Percentiles rank a stretch among this genome's conserved stretches.
phyloP scores from a whole-genome alignment of 805 yeast species.

The Hanseniaspora thailandica region DNA sequence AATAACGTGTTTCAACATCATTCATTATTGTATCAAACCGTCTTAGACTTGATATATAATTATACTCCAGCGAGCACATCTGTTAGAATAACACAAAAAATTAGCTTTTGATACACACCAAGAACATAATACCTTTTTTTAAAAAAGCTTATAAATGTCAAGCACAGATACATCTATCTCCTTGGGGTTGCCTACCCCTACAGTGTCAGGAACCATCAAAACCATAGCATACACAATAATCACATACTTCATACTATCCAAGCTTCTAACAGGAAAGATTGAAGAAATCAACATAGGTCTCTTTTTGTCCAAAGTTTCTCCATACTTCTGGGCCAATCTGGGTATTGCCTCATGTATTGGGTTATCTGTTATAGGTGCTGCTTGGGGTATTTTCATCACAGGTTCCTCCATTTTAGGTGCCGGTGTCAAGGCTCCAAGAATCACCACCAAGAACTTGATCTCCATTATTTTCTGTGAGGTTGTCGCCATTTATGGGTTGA shows the following conservation, averaged over 20 bases:
- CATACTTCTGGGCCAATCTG: slow-evolving; percentile 91
- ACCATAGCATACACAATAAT: slow-evolving; percentile 21
- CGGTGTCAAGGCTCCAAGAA: slow-evolving; percentile 94
- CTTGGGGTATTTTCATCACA: slow-evolving; percentile 97
- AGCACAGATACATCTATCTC: slow-evolving; percentile 3
- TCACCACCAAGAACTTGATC: slow-evolving; percentile 91
- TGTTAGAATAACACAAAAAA: no score
- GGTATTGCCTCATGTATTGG: slow-evolving; percentile 91
- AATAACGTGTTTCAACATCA: neutral
- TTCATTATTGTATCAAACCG: no score
- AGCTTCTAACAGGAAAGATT: slow-evolving; percentile 79
- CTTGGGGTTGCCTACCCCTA: slow-evolving; percentile 14
- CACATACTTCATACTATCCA: slow-evolving; percentile 25
- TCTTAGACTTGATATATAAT: no score
- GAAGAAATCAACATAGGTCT: slow-evolving; percentile 85
- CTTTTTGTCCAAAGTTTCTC: slow-evolving; percentile 73
- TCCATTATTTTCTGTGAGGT: slow-evolving; percentile 98
- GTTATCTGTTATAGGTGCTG: slow-evolving; percentile 90
- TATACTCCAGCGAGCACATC: no score
- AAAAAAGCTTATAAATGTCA: no score
- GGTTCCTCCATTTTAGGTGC: slow-evolving; percentile 94
- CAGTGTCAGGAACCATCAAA: slow-evolving; percentile 19
- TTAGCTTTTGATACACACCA: no score
- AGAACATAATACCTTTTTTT: neutral
- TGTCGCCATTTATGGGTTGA: slow-evolving; percentile 94